These are phyloP conservation scores for Lentinula boryana DNA, from an alignment of 768 basidiomycete species.

Conservation along the genomic window DNA sequence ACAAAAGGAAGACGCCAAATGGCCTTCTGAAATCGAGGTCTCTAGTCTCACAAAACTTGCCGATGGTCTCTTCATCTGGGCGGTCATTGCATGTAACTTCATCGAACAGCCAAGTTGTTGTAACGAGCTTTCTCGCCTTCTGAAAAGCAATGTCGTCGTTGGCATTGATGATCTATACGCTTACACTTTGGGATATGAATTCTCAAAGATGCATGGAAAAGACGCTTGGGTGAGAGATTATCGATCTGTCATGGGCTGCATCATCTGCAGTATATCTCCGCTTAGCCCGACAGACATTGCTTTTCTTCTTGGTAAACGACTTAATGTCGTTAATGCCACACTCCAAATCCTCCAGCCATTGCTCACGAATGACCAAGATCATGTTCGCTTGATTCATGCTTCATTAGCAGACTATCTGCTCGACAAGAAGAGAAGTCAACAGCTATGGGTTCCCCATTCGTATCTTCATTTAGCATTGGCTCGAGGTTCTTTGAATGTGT, in stretches of 20 bases:
- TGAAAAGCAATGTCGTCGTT: neutral
- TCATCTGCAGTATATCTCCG: neutral
- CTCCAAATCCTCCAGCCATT: neutral
- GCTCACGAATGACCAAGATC: neutral
- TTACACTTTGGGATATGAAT: neutral
- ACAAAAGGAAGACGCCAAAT: neutral
- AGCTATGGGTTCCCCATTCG: neutral
- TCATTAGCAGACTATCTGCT: neutral
- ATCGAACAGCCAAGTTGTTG: slow-evolving; percentile 2
- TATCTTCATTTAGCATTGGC: neutral
- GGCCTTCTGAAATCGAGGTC: neutral
- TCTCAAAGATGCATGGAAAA: neutral
- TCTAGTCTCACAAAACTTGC: neutral
- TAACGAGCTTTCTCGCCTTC: neutral
- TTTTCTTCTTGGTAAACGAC: neutral
- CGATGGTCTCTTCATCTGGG: slow-evolving; percentile 1
- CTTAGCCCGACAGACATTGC: neutral
- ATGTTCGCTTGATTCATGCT: neutral
- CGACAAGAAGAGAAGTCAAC: neutral
- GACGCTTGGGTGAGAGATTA: neutral
- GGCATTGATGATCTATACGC: neutral
- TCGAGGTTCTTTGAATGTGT: neutral
- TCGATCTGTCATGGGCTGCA: neutral
- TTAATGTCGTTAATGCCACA: neutral
- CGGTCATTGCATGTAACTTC: neutral